Evolutionary conservation across 257 asterid species (phyloP), one percentile per base, ranked within the genome.

Genomic region (Coffea eugenioides): DNA sequence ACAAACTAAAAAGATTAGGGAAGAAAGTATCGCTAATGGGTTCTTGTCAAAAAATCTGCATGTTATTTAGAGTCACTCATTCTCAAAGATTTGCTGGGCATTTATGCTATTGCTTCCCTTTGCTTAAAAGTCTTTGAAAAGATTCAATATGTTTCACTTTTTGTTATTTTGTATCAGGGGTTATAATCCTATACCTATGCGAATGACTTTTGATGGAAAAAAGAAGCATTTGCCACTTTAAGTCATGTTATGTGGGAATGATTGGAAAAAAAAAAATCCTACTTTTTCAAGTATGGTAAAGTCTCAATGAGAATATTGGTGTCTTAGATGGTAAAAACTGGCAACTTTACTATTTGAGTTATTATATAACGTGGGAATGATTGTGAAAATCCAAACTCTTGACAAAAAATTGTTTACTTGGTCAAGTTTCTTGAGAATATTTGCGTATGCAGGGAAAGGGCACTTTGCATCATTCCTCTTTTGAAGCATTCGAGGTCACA

Each of bases 131-230:
- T 84, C 87, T 49, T 84, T 74, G 77, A 12, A 84, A 84, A 84
- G 87, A 81, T 84, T 84, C 87, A 81, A 52, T 49, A 69, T 84
- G 87, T 81, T 75, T 74, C 82, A 69, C 84, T 81, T 84, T 68
- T 67, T 39, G 83, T 18, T 57, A 13, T 39, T 74, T 80, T 73
- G 67, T 12, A 45, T n/a, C 78, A 77, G 74, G 46, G 69, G 23
- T 77, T 52, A 31, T 81, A 67, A 69, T 74, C 76, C 61, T 59
- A 78, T 74, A 75, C 76, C 78, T 73, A 46, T 68, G 36, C 7
- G 34, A 77, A 74, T 39, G 51, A 61, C 65, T 73, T 25, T 56
- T 23, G 61, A 61, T 66, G 79, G 74, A 45, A 69, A 62, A 67
- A 74, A 31, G 68, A 5, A 64, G 46, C 48, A 77, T 57, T 77